Evolutionary conservation across 2,329 filamentous ascomycete genomes (phyloP).

Genomic region (Colletotrichum caudatum): DNA sequence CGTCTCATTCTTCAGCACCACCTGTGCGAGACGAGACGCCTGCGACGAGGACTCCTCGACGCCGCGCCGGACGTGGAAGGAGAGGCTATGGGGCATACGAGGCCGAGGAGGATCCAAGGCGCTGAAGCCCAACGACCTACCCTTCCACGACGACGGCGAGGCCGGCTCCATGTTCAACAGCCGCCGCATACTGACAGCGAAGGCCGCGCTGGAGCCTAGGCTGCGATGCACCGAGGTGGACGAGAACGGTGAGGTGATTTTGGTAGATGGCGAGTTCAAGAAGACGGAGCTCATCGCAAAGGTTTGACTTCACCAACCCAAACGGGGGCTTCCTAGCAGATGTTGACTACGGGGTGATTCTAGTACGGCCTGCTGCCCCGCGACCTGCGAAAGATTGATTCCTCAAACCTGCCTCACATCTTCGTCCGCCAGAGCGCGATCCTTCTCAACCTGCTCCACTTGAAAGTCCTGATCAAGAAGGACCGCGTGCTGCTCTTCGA

Average conservation of each 20-base stretch:
- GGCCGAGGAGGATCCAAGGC: constrained; percentile 54
- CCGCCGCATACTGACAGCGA: constrained; percentile 77
- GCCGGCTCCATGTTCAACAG: constrained; percentile 74
- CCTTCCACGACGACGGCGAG: constrained; percentile 69
- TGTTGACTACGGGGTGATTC: constrained; percentile 21
- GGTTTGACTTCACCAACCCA: constrained; percentile 59
- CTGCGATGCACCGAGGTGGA: constrained; percentile 96
- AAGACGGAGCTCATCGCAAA: constrained; percentile 98
- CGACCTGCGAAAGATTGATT: constrained; percentile 97
- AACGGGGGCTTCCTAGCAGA: neutral
- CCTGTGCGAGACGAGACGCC: constrained; percentile 42
- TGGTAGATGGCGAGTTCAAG: constrained; percentile 96
- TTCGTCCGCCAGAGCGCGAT: constrained; percentile 93
- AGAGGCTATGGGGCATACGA: constrained; percentile 60
- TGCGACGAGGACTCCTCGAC: constrained; percentile 47
- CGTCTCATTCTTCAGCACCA: constrained; percentile 49
- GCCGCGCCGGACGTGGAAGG: constrained; percentile 58
- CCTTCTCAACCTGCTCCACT: constrained; percentile 93
- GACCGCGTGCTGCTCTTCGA: constrained; percentile 96
- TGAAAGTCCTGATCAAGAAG: constrained; percentile 94
- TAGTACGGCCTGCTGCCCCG: constrained; percentile 93
- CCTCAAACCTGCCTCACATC: constrained; percentile 93
- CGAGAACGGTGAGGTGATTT: constrained; percentile 88
- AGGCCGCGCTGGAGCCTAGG: constrained; percentile 85
- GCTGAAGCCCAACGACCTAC: constrained; percentile 69